Percentiles rank a stretch among this genome's conserved stretches.
Conservation (phyloP, 2,329 filamentous ascomycete genomes). For the Metarhizium guizhouense region DNA sequence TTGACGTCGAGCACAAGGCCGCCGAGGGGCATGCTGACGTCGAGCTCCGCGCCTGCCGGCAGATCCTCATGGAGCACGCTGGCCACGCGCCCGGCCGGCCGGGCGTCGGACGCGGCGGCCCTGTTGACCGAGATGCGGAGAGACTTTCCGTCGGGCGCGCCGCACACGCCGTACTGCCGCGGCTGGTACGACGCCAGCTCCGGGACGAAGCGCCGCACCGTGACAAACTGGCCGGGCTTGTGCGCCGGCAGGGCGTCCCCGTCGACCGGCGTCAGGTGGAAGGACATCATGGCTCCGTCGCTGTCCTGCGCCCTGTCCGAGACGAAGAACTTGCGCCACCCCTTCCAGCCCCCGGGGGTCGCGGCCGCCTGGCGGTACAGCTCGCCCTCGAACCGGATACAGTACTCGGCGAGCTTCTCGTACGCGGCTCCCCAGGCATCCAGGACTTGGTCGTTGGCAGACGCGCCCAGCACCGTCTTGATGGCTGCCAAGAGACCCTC, state of each 20-base stretch:
- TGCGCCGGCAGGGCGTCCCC: slow-evolving; percentile 45
- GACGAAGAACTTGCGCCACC: slow-evolving; percentile 58
- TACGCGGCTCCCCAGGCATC: slow-evolving; percentile 61
- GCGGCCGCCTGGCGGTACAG: slow-evolving; percentile 40
- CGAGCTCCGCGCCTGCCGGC: slow-evolving; percentile 46
- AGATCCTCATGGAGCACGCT: slow-evolving; percentile 54
- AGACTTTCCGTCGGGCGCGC: slow-evolving; percentile 46
- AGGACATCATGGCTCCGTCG: slow-evolving; percentile 52
- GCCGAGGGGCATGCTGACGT: slow-evolving; percentile 53
- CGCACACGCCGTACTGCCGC: slow-evolving; percentile 61
- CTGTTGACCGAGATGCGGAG: slow-evolving; percentile 60
- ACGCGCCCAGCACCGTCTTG: slow-evolving; percentile 51
- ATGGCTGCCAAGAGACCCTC: slow-evolving; percentile 57
- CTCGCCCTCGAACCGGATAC: slow-evolving; percentile 52
- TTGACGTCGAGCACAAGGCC: slow-evolving; percentile 43
- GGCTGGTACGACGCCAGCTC: slow-evolving; percentile 48
- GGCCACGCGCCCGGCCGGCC: slow-evolving; percentile 53
- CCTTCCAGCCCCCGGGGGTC: slow-evolving; percentile 40
- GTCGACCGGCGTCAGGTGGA: slow-evolving; percentile 55
- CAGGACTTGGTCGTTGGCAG: slow-evolving; percentile 51
- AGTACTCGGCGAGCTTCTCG: slow-evolving; percentile 58
- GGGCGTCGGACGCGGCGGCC: slow-evolving; percentile 34
- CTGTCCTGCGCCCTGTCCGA: slow-evolving; percentile 52
- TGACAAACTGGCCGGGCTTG: slow-evolving; percentile 61
- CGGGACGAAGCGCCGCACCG: slow-evolving; percentile 47